Evolutionary conservation across 202 grass and related monocot species (phyloP), one percentile per base, ranked within the genome.

Genomic region (Zizania palustris): DNA sequence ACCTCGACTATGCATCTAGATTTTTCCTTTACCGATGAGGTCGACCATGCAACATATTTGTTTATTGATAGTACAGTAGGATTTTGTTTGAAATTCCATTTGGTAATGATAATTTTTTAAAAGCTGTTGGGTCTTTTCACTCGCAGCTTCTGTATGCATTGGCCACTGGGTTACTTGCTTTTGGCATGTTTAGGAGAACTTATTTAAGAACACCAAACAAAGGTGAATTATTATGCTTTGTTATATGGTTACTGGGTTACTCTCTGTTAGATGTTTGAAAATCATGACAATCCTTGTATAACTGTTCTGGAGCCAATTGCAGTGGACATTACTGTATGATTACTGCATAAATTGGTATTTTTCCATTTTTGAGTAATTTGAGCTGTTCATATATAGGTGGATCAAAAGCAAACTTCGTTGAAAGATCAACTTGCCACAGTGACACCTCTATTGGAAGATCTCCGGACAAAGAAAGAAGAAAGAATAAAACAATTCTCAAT

Each of bases 401-500:
- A 92, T 65, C 79, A 88, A 76, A 83, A 83, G 55, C 80, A 81
- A 34, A 59, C 79, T 41, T 89, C 89, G 3, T 85, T 97, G 86
- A 97, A 87, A 88, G 86, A 83, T 34, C 88, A 93, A 73, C 86
- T 93, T 82, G 82, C 82, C 19, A 61, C 82, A 67, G 84, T 93
- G 67, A 90, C 80, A 39, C 86, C 88, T 77, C 72, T 92, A 21
- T 84, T 92, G 89, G 86, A 97, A 75, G 87, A 93, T 76, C 86
- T 97, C 65, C 86, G 82, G 80, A 45, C 54, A 60, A 93, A 86
- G 65, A 97, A 90, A 90, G 88, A 88, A 72, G 86, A 97, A 55
- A 82, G 94, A 74, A 71, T 86, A 42, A 89, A 77, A 76, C 84
- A 88, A 55, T 90, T 97, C 70, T 82, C 84, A 55, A 84, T 88